Evolutionary conservation across 192 early-diverging fungal species (phyloP).

Genomic region (Umbelopsis ramanniana): DNA sequence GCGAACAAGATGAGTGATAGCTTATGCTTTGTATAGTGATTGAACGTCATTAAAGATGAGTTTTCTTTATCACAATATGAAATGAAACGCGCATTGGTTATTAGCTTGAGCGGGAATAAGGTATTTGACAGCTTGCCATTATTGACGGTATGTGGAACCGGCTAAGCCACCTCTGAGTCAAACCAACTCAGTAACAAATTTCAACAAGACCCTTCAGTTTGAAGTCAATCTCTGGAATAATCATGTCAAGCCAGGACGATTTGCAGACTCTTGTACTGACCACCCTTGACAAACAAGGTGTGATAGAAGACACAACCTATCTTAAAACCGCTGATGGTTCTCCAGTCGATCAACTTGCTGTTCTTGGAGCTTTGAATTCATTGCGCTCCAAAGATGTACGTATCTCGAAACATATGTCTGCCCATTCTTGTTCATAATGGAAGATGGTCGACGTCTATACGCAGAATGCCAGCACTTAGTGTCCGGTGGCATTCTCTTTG

Average conservation of each 20-base stretch:
- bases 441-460: background rate
- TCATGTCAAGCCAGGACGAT: constrained; percentile 39
- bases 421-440: background rate
- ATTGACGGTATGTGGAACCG: background rate
- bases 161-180: background rate
- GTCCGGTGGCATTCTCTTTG: background rate
- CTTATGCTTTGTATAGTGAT: background rate
- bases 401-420: too few species aligned
- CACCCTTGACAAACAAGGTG: constrained; percentile 69
- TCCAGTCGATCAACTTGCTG: constrained; percentile 64
- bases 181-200: background rate
- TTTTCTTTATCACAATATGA: too few species aligned
- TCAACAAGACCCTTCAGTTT: background rate
- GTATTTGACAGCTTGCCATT: background rate
- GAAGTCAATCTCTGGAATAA: background rate
- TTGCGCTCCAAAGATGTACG: constrained; percentile 85
- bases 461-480: background rate
- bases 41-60: too few species aligned
- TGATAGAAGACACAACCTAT: constrained; percentile 72
- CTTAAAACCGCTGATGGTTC: constrained; percentile 59
- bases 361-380: constrained; percentile 86
- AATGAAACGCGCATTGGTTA: too few species aligned
- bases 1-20: background rate
- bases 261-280: constrained; percentile 63
- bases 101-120: too few species aligned